Percentiles rank a stretch among this genome's conserved stretches.
These are phyloP conservation scores for Puccinia triticina DNA, from an alignment of 1,284 basidiomycete species.

Conservation along the genomic window DNA sequence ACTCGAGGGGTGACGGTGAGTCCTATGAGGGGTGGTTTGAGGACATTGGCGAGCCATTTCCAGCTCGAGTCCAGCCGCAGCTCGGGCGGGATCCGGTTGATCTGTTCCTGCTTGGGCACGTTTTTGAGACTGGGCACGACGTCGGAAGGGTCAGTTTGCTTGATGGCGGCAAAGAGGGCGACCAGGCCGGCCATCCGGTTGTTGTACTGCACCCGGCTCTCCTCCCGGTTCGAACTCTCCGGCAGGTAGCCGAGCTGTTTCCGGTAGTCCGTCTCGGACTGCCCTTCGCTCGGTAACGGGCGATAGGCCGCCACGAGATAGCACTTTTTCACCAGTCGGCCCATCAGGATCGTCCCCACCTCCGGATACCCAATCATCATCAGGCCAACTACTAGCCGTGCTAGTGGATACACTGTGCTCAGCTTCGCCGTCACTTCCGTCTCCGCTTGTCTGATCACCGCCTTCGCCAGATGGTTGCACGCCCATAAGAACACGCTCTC, in stretches of 20 bases:
- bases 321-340: constrained; percentile 78
- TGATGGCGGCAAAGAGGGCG: constrained; percentile 82
- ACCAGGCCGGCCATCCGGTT: constrained; percentile 78
- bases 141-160: constrained; percentile 64
- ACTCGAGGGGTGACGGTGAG: constrained; percentile 9
- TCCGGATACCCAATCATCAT: constrained; percentile 66
- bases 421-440: constrained; percentile 66
- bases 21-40: constrained; percentile 14
- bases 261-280: constrained; percentile 66
- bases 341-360: constrained; percentile 78
- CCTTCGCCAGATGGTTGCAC: constrained; percentile 83
- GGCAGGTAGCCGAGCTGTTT: constrained; percentile 73
- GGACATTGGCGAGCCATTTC: constrained; percentile 25
- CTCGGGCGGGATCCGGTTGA: constrained; percentile 24
- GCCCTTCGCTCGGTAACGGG: constrained; percentile 60
- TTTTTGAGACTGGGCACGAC: constrained; percentile 58
- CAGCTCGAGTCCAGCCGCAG: constrained; percentile 27
- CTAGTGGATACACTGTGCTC: constrained; percentile 74
- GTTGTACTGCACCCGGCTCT: constrained; percentile 71
- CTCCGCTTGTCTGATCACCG: constrained; percentile 88
- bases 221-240: constrained; percentile 59
- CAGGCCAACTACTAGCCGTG: constrained; percentile 73
- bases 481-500: constrained; percentile 71
- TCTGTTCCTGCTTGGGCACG: constrained; percentile 15
- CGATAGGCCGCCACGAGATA: constrained; percentile 65